Evolutionary conservation across 2,329 filamentous ascomycete species (phyloP).

Genomic region (Colletotrichum lentis): DNA sequence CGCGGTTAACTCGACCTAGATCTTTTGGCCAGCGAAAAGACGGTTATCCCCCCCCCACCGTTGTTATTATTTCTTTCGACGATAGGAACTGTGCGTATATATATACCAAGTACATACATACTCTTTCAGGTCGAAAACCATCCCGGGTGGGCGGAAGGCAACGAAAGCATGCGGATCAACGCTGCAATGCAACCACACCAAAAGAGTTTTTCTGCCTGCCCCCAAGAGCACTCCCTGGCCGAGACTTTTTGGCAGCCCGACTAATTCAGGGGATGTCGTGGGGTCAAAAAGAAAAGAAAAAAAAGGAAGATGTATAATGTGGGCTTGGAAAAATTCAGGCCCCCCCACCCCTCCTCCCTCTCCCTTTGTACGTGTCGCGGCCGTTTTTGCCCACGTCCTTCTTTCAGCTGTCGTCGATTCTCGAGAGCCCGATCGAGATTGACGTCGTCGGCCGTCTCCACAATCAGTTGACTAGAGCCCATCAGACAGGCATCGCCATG

Average conservation of each 20-base stretch:
- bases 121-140: neutral
- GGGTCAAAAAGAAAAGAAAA: neutral
- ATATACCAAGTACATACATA: too few relatives aligned
- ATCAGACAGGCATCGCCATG: conserved; percentile 27
- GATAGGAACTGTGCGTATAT: neutral
- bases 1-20: neutral
- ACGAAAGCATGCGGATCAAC: conserved; percentile 24
- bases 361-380: too few relatives aligned
- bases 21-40: neutral
- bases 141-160: conserved; percentile 7
- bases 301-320: neutral
- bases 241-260: neutral
- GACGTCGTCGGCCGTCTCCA: conserved; percentile 27
- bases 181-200: conserved; percentile 33
- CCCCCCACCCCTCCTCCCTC: neutral
- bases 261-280: neutral
- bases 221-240: neutral
- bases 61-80: too few relatives aligned
- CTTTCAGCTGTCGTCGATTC: neutral
- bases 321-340: neutral
- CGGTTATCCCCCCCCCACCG: neutral
- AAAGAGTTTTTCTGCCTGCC: conserved; percentile 9
- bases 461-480: conserved; percentile 25
- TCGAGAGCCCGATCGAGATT: conserved; percentile 7
- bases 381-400: neutral